A percentile compares a stretch with the other conserved stretches of the same genome.
phyloP scores from a whole-genome alignment of 352 stramenopile genomes.

The Pythium dissotocum region DNA sequence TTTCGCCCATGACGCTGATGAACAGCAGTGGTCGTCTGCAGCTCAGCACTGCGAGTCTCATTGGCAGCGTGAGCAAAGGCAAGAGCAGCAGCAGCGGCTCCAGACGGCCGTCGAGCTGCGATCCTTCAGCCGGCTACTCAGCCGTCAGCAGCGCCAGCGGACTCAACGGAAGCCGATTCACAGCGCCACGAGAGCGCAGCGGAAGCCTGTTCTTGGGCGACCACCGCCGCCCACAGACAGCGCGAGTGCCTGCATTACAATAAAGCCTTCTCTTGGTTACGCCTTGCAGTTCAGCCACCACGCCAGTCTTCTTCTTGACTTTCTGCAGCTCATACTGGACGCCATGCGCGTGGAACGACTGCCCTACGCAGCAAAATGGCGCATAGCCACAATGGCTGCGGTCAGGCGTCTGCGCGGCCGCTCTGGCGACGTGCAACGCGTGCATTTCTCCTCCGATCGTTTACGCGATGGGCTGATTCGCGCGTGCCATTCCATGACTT shows the following conservation, averaged over 20 bases:
- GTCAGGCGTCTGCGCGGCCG: no score
- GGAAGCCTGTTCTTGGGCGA: conserved; percentile 13
- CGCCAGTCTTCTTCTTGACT: not conserved
- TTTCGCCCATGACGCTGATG: conserved; percentile 39
- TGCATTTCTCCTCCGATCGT: not conserved
- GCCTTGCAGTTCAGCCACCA: no score
- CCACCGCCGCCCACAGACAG: conserved; percentile 20
- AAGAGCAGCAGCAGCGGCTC: conserved; percentile 4
- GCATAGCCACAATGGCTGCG: not conserved
- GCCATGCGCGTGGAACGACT: not conserved
- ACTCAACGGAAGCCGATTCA: not conserved
- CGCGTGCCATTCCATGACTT: not conserved
- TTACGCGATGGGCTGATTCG: not conserved
- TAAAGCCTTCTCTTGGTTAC: no score
- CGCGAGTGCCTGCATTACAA: not conserved
- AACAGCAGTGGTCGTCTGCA: conserved; percentile 18
- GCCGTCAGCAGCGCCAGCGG: not conserved
- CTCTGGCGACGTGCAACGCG: no score
- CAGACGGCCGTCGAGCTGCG: conserved; percentile 26
- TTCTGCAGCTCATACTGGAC: not conserved
- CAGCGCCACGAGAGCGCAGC: not conserved
- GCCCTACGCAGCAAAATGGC: not conserved
- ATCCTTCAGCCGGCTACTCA: not conserved
- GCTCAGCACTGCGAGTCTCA: conserved; percentile 9
- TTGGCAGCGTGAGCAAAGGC: conserved; percentile 11